phyloP scores from a whole-genome alignment of 176 grass and related monocot species.

The Paspalum notatum region DNA sequence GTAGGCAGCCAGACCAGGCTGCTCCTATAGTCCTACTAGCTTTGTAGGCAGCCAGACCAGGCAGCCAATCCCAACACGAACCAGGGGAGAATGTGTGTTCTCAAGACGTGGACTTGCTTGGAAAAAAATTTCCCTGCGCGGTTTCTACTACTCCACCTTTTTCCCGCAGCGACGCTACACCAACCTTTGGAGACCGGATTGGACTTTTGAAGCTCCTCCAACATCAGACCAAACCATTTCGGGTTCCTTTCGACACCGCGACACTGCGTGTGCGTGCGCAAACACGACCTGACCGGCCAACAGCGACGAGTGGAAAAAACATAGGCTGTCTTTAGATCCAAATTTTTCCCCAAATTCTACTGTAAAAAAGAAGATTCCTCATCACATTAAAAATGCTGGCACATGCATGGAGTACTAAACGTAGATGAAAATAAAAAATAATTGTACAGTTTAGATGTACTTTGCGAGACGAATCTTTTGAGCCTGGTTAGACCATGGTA shows the following conservation, averaged over 20 bases:
- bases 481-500: no score
- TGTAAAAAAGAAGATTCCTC: no score
- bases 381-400: no score
- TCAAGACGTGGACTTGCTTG: constrained; percentile 13
- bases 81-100: constrained; percentile 23
- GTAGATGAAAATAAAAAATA: no score
- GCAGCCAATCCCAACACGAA: not conserved
- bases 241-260: constrained; percentile 34
- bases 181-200: constrained; percentile 27
- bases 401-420: no score
- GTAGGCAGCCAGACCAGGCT: not conserved
- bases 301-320: not conserved
- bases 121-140: not conserved
- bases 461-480: no score
- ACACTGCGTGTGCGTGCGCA: not conserved
- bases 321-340: no score
- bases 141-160: not conserved
- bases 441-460: no score
- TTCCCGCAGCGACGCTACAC: constrained; percentile 18
- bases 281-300: constrained; percentile 32
- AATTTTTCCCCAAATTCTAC: no score
- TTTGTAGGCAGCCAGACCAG: constrained; percentile 7
- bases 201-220: not conserved
- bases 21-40: no score
- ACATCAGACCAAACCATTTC: constrained; percentile 30